Percentiles rank a stretch among this genome's conserved stretches.
Conservation (phyloP, 257 asterid species). For the Petunia axillaris region DNA sequence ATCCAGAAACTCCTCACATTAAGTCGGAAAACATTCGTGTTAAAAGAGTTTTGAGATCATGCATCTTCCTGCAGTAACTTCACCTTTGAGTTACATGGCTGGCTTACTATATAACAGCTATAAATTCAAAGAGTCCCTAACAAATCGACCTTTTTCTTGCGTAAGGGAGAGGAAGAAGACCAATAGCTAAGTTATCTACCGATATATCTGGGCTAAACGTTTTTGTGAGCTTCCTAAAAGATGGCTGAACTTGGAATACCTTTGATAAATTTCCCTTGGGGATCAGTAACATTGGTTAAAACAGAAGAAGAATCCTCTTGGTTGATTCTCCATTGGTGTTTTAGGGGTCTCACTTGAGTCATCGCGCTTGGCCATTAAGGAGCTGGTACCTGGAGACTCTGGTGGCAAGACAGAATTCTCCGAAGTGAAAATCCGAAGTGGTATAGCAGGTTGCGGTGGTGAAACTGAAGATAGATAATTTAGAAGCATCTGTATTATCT, state of each 20-base stretch:
- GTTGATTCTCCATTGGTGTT: conserved; percentile 50
- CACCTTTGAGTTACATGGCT: conserved; percentile 23
- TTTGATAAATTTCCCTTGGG: conserved; percentile 7
- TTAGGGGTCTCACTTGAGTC: conserved; percentile 53
- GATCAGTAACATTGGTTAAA: conserved; percentile 58
- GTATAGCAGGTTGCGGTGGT: conserved; percentile 66
- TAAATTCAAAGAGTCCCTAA: background rate
- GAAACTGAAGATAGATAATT: conserved; percentile 67
- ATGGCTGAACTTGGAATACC: background rate
- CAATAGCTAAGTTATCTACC: conserved; percentile 25
- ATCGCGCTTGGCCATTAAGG: conserved; percentile 75
- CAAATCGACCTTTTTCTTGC: background rate
- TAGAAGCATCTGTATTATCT: conserved; percentile 92
- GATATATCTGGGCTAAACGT: conserved; percentile 25
- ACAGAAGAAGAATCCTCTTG: conserved; percentile 70
- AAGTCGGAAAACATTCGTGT: conserved; percentile 29
- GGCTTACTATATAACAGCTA: conserved; percentile 33
- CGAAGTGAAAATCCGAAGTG: conserved; percentile 60
- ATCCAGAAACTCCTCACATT: conserved; percentile 24
- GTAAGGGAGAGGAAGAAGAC: conserved; percentile 7
- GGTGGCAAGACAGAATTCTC: conserved; percentile 73
- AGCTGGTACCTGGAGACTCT: conserved; percentile 92
- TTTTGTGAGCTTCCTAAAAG: conserved; percentile 17
- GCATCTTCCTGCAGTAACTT: conserved; percentile 32
- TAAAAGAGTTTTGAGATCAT: conserved; percentile 19